Evolutionary conservation across 495 filamentous ascomycete species (phyloP).

Genomic region (Neurospora sp.): DNA sequence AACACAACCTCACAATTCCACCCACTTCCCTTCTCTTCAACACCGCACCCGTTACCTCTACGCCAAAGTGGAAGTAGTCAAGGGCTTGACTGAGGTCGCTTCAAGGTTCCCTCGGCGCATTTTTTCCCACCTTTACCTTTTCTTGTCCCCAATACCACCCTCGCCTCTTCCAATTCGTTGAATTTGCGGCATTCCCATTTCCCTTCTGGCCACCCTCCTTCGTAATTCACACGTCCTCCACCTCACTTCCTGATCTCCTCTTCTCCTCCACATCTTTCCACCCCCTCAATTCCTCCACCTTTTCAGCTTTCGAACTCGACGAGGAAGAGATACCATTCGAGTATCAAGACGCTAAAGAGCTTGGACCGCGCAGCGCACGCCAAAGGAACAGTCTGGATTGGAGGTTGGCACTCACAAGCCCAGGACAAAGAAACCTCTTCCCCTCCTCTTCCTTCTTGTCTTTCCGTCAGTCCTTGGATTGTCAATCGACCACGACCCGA

Average conservation of each 20-base stretch:
- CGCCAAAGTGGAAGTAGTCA: neutral
- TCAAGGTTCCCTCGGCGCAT: neutral
- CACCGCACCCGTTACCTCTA: neutral
- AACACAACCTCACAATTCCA: neutral
- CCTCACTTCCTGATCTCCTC: neutral
- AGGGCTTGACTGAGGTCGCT: neutral
- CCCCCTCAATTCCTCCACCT: neutral
- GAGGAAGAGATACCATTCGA: neutral
- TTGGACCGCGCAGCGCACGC: neutral
- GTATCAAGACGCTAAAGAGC: neutral
- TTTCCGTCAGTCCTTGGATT: conserved; percentile 1
- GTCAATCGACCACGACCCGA: conserved; percentile 3
- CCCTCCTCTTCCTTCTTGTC: neutral
- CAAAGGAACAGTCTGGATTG: neutral
- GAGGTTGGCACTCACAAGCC: neutral
- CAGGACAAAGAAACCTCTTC: neutral
- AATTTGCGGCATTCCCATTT: conserved; percentile 1
- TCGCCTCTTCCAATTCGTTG: neutral
- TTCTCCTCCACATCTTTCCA: neutral
- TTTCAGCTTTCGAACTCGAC: neutral
- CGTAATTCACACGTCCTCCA: neutral
- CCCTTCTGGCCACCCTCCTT: neutral
- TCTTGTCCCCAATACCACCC: neutral
- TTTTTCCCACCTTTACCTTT: neutral
- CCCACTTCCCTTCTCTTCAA: neutral